Evolutionary conservation across 2,329 filamentous ascomycete genomes (phyloP), one percentile per base, ranked within the genome.

Genomic region (Fusarium azukiicola): DNA sequence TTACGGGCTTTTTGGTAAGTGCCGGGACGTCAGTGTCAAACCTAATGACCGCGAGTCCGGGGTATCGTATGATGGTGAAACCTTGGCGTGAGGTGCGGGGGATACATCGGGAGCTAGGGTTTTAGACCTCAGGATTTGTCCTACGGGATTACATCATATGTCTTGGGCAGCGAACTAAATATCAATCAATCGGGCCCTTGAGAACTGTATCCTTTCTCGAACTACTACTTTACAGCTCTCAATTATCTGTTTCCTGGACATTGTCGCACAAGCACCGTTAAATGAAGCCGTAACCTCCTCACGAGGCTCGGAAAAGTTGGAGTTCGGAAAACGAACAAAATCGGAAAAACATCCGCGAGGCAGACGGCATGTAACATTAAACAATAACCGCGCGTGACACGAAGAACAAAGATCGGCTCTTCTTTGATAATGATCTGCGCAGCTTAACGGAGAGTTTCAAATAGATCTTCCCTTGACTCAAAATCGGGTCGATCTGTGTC

Each of bases 61-160:
- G 63, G 63, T 47, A 49, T 64, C 23, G 58, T n/a, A 67, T 49
- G 63, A 67, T 49, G 40, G 63, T 47, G 27, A 10, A 36, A 67
- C 63, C 44, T 67, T 47, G 63, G 63, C 58, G 16, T 47, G 44
- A 67, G 44, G 63, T 67, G 63, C 63, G 63, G 63, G 63, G 63
- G 63, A 67, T 36, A 49, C 23, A 46, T 67, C 42, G 42, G 63
- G 27, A 49, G 27, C 63, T 67, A 40, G 63, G 42, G 63, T 47
- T 67, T 47, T 40, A 46, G 44, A 23, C 27, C 63, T 67, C 32
- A 36, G 5, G 8, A 47, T 36, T 27, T 38, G 63, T 67, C 23
- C 44, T n/a, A 67, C 63, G 12, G 17, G 23, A 47, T 49, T 67
- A 36, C 42, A 47, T 67, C 63, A 67, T n/a, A 49, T 17, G 63